Conservation (phyloP, 2,329 filamentous ascomycete genomes). For the Elsinoe perseae region DNA sequence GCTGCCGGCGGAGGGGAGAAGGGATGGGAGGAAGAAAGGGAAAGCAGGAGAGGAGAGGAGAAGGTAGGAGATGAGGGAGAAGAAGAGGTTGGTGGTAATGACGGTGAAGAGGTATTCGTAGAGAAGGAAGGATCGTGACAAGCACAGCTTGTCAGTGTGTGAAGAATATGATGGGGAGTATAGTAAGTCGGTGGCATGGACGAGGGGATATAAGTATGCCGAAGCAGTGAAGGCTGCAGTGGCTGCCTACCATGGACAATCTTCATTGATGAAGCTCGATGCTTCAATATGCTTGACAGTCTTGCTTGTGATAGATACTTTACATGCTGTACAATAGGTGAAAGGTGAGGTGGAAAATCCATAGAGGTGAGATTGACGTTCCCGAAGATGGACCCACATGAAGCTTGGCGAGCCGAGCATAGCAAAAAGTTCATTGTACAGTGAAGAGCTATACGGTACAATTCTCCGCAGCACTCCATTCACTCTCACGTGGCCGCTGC, state of each 20-base stretch:
- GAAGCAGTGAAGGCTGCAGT: constrained; percentile 5
- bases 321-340: constrained; percentile 16
- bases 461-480: not conserved
- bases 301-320: not conserved
- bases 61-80: constrained; percentile 40
- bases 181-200: not conserved
- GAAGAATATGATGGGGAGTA: not conserved
- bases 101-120: constrained; percentile 41
- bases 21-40: constrained; percentile 38
- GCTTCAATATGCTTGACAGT: constrained; percentile 8
- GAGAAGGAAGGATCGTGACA: not conserved
- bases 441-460: not conserved
- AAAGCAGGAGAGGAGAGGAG: constrained; percentile 44
- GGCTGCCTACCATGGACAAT: constrained; percentile 8
- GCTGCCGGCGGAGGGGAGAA: constrained; percentile 37
- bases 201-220: not conserved
- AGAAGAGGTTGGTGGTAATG: constrained; percentile 43
- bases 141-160: not conserved
- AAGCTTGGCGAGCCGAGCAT: constrained; percentile 1
- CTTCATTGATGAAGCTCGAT: constrained; percentile 1
- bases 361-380: constrained; percentile 13
- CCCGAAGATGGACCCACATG: not conserved
- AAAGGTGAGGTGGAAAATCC: not conserved
- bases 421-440: constrained; percentile 6
- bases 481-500: not conserved